phyloP scores from a whole-genome alignment of 2,329 filamentous ascomycete species.

The Fusarium goolgardi region DNA sequence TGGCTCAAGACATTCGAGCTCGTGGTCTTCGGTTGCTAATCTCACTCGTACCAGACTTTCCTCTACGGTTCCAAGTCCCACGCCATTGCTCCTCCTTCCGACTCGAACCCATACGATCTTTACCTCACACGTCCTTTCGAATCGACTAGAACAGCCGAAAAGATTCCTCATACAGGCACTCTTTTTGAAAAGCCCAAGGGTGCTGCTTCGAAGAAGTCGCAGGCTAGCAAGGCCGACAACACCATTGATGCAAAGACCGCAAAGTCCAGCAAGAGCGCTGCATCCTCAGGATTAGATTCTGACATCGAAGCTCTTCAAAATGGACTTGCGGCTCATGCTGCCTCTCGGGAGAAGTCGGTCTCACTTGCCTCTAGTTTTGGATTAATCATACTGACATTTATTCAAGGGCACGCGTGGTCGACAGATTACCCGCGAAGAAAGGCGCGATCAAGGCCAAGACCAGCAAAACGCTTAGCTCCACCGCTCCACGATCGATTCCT shows the following conservation, averaged over 20 bases:
- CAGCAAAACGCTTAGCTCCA: conserved; percentile 57
- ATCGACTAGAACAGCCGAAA: conserved; percentile 59
- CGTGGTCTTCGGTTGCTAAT: conserved; percentile 32
- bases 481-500: conserved; percentile 57
- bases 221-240: conserved; percentile 50
- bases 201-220: conserved; percentile 37
- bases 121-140: conserved; percentile 66
- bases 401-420: conserved; percentile 52
- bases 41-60: conserved; percentile 58
- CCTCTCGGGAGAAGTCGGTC: conserved; percentile 53
- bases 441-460: conserved; percentile 55
- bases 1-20: conserved; percentile 1
- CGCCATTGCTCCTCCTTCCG: conserved; percentile 57
- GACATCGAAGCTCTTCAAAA: conserved; percentile 64
- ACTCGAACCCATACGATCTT: conserved; percentile 65
- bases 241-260: conserved; percentile 47
- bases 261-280: conserved; percentile 51
- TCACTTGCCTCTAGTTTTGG: conserved; percentile 24
- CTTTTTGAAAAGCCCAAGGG: conserved; percentile 59
- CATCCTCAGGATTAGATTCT: conserved; percentile 58
- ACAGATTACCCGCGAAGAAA: conserved; percentile 52
- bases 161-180: conserved; percentile 63
- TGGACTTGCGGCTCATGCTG: conserved; percentile 52
- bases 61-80: conserved; percentile 65
- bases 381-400: conserved; percentile 45